A percentile compares a stretch with the other conserved stretches of the same genome.
These are phyloP conservation scores for Phytopythium boreale DNA, from an alignment of 352 stramenopile species.

Conservation along the genomic window DNA sequence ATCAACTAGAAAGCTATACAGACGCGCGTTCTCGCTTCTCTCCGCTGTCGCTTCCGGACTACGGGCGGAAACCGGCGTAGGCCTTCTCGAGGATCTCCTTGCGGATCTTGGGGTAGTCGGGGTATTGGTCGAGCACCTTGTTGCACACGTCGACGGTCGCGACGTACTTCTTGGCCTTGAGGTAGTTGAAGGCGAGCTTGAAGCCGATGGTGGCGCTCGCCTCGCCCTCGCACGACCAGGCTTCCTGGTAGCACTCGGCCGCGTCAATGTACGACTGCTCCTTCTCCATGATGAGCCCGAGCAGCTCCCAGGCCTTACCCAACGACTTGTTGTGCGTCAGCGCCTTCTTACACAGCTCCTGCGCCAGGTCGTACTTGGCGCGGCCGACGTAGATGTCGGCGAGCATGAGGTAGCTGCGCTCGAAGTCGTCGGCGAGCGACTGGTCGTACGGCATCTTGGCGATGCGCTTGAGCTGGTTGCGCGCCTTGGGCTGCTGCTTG, in stretches of 20 bases:
- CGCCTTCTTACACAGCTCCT: slow-evolving; percentile 92
- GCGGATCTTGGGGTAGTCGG: slow-evolving; percentile 93
- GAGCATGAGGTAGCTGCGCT: slow-evolving; percentile 91
- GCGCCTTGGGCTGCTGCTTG: slow-evolving; percentile 89
- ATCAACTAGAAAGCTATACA: background rate
- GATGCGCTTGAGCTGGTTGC: slow-evolving; percentile 95
- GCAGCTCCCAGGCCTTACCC: slow-evolving; percentile 90
- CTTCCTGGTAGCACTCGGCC: slow-evolving; percentile 92
- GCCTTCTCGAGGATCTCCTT: slow-evolving; percentile 94
- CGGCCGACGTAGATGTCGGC: slow-evolving; percentile 92
- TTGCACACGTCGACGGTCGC: slow-evolving; percentile 91
- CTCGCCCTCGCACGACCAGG: slow-evolving; percentile 78
- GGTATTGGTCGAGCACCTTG: slow-evolving; percentile 92
- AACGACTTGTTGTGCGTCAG: slow-evolving; percentile 93
- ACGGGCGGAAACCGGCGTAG: slow-evolving; percentile 85
- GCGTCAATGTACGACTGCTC: slow-evolving; percentile 92
- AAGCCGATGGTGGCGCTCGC: slow-evolving; percentile 89
- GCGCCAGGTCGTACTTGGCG: slow-evolving; percentile 91
- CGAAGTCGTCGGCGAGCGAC: slow-evolving; percentile 90
- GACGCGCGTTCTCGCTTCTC: background rate
- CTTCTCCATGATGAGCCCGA: slow-evolving; percentile 95
- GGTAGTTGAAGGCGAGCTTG: slow-evolving; percentile 96
- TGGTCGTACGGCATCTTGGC: slow-evolving; percentile 92
- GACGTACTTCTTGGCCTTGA: slow-evolving; percentile 92
- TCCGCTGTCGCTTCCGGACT: slow-evolving; percentile 7